Conservation (phyloP, 495 filamentous ascomycete genomes). For the Pyrenula massariospora region DNA sequence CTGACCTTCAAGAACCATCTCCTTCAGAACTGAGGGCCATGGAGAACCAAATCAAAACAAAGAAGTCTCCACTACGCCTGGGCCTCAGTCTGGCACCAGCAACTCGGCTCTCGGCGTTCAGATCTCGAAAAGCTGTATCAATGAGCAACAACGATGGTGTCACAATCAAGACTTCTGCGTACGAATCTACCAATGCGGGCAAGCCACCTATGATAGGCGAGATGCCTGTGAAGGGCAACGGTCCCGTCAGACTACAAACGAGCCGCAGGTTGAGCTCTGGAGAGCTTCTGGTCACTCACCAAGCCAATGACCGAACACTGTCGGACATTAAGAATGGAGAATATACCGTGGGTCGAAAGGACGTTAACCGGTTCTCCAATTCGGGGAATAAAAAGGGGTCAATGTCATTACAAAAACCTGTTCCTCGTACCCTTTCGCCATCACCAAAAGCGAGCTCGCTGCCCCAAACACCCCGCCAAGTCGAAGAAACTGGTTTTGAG, state of each 20-base stretch:
- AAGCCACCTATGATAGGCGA: neutral
- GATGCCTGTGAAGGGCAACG: neutral
- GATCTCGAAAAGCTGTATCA: neutral
- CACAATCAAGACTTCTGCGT: neutral
- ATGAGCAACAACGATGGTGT: neutral
- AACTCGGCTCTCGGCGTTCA: neutral
- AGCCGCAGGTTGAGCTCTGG: constrained; percentile 1
- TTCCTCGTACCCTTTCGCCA: neutral
- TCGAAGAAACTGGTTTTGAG: neutral
- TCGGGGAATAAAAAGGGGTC: neutral
- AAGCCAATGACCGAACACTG: neutral
- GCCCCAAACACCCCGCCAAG: neutral
- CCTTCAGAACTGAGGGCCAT: neutral
- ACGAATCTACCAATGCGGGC: neutral
- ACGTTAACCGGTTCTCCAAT: neutral
- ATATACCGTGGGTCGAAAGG: neutral
- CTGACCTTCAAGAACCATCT: neutral
- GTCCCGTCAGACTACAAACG: neutral
- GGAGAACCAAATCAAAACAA: neutral
- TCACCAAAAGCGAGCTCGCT: neutral
- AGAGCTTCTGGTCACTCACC: neutral
- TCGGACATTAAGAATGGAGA: neutral
- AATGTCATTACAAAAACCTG: neutral
- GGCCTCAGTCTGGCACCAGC: neutral
- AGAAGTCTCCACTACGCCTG: neutral